Evolutionary conservation across 495 filamentous ascomycete genomes (phyloP).

Genomic region (Cladorrhinum samala): DNA sequence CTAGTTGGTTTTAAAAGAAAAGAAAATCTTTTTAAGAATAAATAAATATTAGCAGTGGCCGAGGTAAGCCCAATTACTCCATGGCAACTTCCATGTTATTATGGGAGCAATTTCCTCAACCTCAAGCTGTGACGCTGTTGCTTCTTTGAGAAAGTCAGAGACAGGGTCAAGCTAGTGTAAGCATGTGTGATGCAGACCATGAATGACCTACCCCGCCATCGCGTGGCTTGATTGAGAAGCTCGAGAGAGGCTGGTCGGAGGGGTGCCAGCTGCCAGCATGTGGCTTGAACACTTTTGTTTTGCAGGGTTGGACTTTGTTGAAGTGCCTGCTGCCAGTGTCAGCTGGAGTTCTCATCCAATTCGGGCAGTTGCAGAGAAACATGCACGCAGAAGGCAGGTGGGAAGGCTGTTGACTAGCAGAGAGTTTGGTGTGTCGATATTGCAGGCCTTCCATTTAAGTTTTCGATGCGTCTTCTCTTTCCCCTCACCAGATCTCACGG

Average conservation of each 20-base stretch:
- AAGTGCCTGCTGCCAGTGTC: not conserved
- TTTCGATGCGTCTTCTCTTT: conserved; percentile 20
- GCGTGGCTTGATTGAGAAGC: not conserved
- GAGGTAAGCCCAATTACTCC: not conserved
- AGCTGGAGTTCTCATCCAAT: not conserved
- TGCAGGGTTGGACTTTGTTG: too few relatives aligned
- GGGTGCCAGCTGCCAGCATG: not conserved
- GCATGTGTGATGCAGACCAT: not conserved
- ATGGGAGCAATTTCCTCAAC: not conserved
- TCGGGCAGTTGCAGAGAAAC: not conserved
- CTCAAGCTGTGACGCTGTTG: not conserved
- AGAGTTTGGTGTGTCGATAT: not conserved
- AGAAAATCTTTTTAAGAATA: too few relatives aligned
- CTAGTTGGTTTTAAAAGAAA: too few relatives aligned
- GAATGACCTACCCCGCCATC: not conserved
- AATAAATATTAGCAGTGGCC: not conserved
- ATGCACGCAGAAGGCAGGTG: not conserved
- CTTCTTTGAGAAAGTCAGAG: not conserved
- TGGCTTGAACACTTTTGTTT: not conserved
- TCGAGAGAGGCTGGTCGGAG: not conserved
- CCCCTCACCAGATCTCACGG: conserved; percentile 9
- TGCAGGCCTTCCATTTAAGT: not conserved
- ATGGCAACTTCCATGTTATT: not conserved
- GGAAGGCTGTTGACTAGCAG: conserved; percentile 2
- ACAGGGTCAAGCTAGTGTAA: not conserved